These are phyloP conservation scores for Nannochloris sp. DNA, from an alignment of 139 green algal genomes.

Conservation along the genomic window DNA sequence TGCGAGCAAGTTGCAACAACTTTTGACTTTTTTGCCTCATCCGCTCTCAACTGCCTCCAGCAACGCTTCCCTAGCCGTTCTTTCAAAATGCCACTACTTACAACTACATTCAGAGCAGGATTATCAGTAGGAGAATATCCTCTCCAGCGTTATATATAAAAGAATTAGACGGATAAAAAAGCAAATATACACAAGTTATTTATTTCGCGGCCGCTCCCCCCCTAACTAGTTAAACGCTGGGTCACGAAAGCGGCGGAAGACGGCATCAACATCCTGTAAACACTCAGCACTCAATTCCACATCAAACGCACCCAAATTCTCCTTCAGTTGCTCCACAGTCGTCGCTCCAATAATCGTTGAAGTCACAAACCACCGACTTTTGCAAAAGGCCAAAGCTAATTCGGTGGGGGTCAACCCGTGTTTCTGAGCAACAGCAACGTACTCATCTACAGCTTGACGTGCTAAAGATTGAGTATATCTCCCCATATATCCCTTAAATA, in stretches of 20 bases:
- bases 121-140: no score
- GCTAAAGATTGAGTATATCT: slow-evolving; percentile 48
- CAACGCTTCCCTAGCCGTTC: no score
- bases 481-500: slow-evolving; percentile 70
- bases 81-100: no score
- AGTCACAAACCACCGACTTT: slow-evolving; percentile 49
- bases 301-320: slow-evolving; percentile 72
- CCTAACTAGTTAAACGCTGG: slow-evolving; percentile 35
- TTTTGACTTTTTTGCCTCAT: no score
- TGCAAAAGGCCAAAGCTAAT: slow-evolving; percentile 79
- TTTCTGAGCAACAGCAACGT: slow-evolving; percentile 59
- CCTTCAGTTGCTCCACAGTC: slow-evolving; percentile 74
- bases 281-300: slow-evolving; percentile 43
- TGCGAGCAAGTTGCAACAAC: no score
- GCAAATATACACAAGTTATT: no score
- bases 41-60: no score
- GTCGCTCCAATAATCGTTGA: slow-evolving; percentile 90
- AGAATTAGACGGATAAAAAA: no score
- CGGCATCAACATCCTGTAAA: slow-evolving; percentile 45
- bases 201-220: background rate
- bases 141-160: no score
- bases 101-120: no score
- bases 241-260: slow-evolving; percentile 57
- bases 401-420: slow-evolving; percentile 67
- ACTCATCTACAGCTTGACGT: slow-evolving; percentile 52